phyloP scores from a whole-genome alignment of 495 filamentous ascomycete genomes.

The Glonium stellatum region DNA sequence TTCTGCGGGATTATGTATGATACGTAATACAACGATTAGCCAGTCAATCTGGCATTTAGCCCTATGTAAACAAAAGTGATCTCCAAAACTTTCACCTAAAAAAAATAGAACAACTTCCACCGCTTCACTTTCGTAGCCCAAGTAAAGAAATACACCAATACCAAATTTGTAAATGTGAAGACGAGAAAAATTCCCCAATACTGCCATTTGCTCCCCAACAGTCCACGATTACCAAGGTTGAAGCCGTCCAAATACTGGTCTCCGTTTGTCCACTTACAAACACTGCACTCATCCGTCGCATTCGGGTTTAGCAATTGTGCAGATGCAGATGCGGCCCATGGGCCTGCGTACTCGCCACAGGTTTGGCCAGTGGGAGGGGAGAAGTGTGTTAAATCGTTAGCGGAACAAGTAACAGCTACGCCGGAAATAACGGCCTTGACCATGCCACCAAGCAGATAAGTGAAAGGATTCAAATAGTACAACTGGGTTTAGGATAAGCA shows the following conservation, averaged over 20 bases:
- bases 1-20: no score
- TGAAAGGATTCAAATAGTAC: conserved; percentile 47
- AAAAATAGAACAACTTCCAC: conserved; percentile 2
- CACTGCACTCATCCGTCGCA: not conserved
- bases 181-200: not conserved
- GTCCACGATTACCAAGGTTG: not conserved
- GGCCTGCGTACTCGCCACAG: conserved; percentile 42
- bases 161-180: not conserved
- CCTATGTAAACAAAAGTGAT: not conserved
- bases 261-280: not conserved
- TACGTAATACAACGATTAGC: no score
- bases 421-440: conserved; percentile 42
- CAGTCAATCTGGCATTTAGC: no score
- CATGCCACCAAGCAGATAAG: conserved; percentile 49
- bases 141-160: conserved; percentile 2
- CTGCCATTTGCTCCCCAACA: not conserved
- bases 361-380: conserved; percentile 42
- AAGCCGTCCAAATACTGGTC: conserved; percentile 2
- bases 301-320: not conserved
- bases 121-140: conserved; percentile 1
- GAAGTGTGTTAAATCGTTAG: conserved; percentile 44
- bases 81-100: not conserved
- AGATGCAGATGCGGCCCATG: conserved; percentile 9
- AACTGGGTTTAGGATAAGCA: conserved; percentile 37
- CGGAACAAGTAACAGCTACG: conserved; percentile 38